Evolutionary conservation across 2,329 filamentous ascomycete genomes (phyloP).

Genomic region (Fusarium sambucinum): DNA sequence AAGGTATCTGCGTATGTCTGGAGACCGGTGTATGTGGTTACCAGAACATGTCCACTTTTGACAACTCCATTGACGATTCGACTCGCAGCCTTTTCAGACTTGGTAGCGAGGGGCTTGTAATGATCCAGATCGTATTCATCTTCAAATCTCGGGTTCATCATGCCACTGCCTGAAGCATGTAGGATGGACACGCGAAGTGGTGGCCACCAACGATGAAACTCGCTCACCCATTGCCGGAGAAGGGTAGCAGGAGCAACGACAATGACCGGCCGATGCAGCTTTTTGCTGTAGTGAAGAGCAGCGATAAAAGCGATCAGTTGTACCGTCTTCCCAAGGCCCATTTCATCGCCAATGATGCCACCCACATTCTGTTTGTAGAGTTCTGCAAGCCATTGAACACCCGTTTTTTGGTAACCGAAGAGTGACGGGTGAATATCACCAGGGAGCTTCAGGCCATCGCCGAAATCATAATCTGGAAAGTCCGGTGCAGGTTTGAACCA

Average conservation of each 20-base stretch:
- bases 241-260: slow-evolving; percentile 95
- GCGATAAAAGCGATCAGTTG: slow-evolving; percentile 83
- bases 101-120: slow-evolving; percentile 52
- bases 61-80: slow-evolving; percentile 86
- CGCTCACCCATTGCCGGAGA: slow-evolving; percentile 97
- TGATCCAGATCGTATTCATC: slow-evolving; percentile 64
- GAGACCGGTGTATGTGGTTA: slow-evolving; percentile 96
- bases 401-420: slow-evolving; percentile 97
- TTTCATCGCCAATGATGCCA: slow-evolving; percentile 96
- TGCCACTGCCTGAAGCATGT: slow-evolving; percentile 95
- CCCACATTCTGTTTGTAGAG: slow-evolving; percentile 90
- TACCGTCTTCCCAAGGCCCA: slow-evolving; percentile 96
- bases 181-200: slow-evolving; percentile 94
- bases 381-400: slow-evolving; percentile 96
- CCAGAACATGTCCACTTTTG: slow-evolving; percentile 87
- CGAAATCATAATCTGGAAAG: slow-evolving; percentile 78
- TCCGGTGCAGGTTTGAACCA: slow-evolving; percentile 91
- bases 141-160: slow-evolving; percentile 83
- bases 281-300: slow-evolving; percentile 90
- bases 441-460: slow-evolving; percentile 82
- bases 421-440: slow-evolving; percentile 93
- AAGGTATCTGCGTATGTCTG: slow-evolving; percentile 89
- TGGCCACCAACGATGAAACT: slow-evolving; percentile 99
- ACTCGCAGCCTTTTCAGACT: slow-evolving; percentile 71
- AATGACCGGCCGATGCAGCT: slow-evolving; percentile 85